A percentile compares a stretch with the other conserved stretches of the same genome.
Conservation (phyloP, 2,329 filamentous ascomycete species). For the Bipolaris sorokiniana region DNA sequence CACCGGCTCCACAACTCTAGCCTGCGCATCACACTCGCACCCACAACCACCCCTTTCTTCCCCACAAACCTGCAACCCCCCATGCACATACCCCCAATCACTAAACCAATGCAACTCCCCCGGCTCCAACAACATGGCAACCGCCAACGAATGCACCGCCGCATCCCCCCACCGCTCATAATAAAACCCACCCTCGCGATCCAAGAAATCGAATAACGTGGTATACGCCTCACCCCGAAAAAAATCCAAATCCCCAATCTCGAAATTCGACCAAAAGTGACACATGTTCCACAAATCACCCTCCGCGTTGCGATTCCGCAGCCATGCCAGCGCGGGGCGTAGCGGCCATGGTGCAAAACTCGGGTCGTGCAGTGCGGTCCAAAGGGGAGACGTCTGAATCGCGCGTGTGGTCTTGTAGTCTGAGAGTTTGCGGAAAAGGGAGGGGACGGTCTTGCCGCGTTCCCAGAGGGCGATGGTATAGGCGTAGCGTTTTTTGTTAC, state of each 20-base stretch:
- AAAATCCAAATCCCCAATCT: conserved; percentile 89
- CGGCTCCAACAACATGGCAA: conserved; percentile 85
- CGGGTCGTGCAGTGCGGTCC: conserved; percentile 22
- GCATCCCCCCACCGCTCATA: conserved; percentile 79
- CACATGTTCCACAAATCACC: conserved; percentile 94
- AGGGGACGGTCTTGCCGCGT: conserved; percentile 81
- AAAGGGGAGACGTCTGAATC: conserved; percentile 18
- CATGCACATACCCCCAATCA: conserved; percentile 85
- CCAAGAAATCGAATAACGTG: conserved; percentile 87
- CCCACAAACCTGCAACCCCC: conserved; percentile 18
- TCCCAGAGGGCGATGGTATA: conserved; percentile 98
- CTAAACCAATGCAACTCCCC: conserved; percentile 95
- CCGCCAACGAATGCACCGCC: conserved; percentile 87
- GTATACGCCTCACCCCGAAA: conserved; percentile 87
- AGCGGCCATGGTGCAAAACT: conserved; percentile 26
- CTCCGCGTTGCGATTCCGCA: conserved; percentile 66
- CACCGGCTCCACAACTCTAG: conserved; percentile 8
- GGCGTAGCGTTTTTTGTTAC: conserved; percentile 95
- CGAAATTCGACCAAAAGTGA: conserved; percentile 98
- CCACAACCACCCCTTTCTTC: conserved; percentile 6
- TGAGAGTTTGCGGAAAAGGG: conserved; percentile 40
- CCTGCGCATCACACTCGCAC: conserved; percentile 11
- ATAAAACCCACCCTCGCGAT: conserved; percentile 22
- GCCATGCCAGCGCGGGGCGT: conserved; percentile 11
- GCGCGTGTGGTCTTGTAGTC: conserved; percentile 15